These are phyloP conservation scores for Plasmodium berghei DNA, from an alignment of 169 alveolate species.

Conservation along the genomic window DNA sequence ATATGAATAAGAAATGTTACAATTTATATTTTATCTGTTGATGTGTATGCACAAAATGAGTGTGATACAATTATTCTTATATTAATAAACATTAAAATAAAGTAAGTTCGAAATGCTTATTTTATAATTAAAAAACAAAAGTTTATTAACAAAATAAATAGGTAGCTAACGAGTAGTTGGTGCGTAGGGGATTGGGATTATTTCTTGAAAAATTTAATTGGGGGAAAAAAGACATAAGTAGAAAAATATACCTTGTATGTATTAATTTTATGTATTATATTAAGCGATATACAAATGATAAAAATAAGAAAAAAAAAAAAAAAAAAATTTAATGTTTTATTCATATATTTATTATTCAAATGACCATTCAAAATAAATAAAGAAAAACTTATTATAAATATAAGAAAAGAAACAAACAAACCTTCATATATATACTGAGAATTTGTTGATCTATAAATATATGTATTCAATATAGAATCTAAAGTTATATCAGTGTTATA, in stretches of 20 bases:
- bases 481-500: slow-evolving; percentile 25
- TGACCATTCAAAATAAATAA: not conserved
- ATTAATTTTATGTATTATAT: slow-evolving; percentile 32
- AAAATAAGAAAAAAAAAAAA: slow-evolving; percentile 14
- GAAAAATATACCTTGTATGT: slow-evolving; percentile 30
- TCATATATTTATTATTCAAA: slow-evolving; percentile 1
- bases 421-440: slow-evolving; percentile 67
- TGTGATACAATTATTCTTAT: too few species aligned
- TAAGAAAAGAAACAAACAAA: slow-evolving; percentile 29
- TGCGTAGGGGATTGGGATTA: not conserved
- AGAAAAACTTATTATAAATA: slow-evolving; percentile 22
- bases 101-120: too few species aligned
- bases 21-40: too few species aligned
- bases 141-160: too few species aligned
- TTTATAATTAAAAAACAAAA: too few species aligned
- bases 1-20: too few species aligned
- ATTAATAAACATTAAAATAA: too few species aligned
- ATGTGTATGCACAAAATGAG: too few species aligned
- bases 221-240: slow-evolving; percentile 52
- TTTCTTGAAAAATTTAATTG: slow-evolving; percentile 41
- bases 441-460: slow-evolving; percentile 53
- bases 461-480: slow-evolving; percentile 28
- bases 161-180: too few species aligned
- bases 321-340: not conserved
- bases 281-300: slow-evolving; percentile 9